Conservation (phyloP, 345 rosid species). For the Melaleuca alternifolia region DNA sequence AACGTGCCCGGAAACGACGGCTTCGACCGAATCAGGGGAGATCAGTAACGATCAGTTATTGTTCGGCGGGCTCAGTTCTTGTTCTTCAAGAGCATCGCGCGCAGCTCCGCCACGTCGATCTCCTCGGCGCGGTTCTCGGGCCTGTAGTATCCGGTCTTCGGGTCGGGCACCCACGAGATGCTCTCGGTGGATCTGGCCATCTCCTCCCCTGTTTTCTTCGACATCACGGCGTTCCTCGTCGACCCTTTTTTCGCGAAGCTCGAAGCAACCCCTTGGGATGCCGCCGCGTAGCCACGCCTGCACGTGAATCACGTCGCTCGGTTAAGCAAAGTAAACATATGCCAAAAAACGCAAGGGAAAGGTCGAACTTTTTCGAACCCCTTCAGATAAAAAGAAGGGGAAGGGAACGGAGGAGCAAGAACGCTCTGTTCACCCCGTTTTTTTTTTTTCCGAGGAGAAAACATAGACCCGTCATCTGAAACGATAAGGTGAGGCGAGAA, state of each 20-base stretch:
- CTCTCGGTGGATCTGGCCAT: conserved; percentile 22
- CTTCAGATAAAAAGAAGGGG: neutral
- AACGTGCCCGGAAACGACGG: neutral
- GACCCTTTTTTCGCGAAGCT: conserved; percentile 12
- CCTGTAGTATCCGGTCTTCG: conserved; percentile 73
- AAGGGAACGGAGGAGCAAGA: neutral
- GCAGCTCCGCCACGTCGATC: conserved; percentile 57
- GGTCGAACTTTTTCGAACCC: neutral
- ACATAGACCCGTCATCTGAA: neutral
- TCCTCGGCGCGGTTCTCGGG: conserved; percentile 58
- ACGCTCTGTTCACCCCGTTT: neutral
- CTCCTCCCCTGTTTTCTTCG: conserved; percentile 46
- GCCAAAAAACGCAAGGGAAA: neutral
- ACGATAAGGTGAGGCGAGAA: neutral
- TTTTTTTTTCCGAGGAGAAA: neutral
- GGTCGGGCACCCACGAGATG: conserved; percentile 77
- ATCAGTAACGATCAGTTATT: no score
- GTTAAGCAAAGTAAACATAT: neutral
- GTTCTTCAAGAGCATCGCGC: conserved; percentile 56
- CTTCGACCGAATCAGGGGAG: neutral
- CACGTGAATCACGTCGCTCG: neutral
- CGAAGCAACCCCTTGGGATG: conserved; percentile 9
- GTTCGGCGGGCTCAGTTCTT: conserved; percentile 16
- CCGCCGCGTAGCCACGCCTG: conserved; percentile 32
- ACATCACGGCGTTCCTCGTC: conserved; percentile 11